A percentile compares a stretch with the other conserved stretches of the same genome.
phyloP scores from a whole-genome alignment of 176 grass and related monocot genomes.

The Hsuehochloa calcarea region DNA sequence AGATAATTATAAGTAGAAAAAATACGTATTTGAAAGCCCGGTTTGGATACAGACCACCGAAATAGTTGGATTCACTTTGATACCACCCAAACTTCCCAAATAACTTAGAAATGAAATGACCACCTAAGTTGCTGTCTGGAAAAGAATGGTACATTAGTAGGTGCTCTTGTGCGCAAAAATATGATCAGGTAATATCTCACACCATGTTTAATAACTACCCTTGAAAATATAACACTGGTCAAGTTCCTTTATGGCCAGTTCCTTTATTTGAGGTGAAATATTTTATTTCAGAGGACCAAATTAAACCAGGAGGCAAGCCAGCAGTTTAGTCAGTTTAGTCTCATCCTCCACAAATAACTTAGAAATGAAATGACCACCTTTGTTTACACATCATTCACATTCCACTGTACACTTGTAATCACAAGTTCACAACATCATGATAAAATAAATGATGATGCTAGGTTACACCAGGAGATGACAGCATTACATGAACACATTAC shows the following conservation, averaged over 20 bases:
- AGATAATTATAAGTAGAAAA: not conserved
- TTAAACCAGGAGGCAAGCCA: not conserved
- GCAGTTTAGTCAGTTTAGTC: constrained; percentile 16
- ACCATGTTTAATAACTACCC: not conserved
- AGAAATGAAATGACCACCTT: constrained; percentile 1
- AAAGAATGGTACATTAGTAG: not conserved
- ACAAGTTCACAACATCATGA: constrained; percentile 27
- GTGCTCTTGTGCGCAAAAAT: not conserved
- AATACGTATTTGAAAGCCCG: too few species aligned
- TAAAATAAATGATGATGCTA: constrained; percentile 11
- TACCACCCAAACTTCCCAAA: too few species aligned
- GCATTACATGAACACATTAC: not conserved
- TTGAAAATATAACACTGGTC: not conserved
- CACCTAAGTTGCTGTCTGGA: not conserved
- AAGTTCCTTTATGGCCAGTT: not conserved
- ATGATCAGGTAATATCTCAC: not conserved
- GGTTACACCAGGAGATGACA: constrained; percentile 22
- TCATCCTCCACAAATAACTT: constrained; percentile 32
- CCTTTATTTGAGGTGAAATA: not conserved
- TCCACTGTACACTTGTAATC: constrained; percentile 44
- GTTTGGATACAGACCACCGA: too few species aligned
- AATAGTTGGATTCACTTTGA: too few species aligned
- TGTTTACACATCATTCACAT: constrained; percentile 28
- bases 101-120: too few species aligned
- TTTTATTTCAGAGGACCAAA: constrained; percentile 11